phyloP scores from a whole-genome alignment of 2,329 filamentous ascomycete genomes.

The Zymoseptoria passerinii region DNA sequence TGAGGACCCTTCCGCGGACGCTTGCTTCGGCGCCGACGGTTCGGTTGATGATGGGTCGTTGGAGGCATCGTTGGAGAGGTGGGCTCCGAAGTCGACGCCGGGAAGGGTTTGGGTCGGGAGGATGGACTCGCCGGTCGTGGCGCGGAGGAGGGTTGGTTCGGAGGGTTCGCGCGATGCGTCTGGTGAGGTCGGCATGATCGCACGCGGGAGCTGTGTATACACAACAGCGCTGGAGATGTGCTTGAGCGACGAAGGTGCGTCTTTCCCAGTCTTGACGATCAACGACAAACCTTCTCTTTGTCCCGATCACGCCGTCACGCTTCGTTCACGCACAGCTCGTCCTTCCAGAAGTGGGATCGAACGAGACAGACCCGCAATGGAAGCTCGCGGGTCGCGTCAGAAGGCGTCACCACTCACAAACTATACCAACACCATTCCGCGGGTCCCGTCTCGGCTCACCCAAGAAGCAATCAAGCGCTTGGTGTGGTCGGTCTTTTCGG shows the following conservation, averaged over 20 bases:
- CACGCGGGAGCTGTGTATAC: no score
- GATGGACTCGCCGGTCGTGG: conserved; percentile 7
- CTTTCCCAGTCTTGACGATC: not conserved
- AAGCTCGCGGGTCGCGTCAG: not conserved
- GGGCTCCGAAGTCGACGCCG: conserved; percentile 13
- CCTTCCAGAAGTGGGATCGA: not conserved
- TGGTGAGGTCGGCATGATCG: not conserved
- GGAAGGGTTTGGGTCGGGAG: conserved; percentile 12
- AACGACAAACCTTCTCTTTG: not conserved
- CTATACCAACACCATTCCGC: not conserved
- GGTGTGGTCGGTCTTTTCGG: not conserved
- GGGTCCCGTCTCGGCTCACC: not conserved
- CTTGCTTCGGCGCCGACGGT: not conserved
- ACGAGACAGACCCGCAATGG: not conserved
- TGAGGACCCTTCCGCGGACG: conserved; percentile 1
- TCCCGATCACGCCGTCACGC: not conserved
- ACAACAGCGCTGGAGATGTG: not conserved
- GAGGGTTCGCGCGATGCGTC: not conserved
- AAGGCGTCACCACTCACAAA: not conserved
- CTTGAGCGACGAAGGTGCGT: not conserved
- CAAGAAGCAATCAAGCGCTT: not conserved
- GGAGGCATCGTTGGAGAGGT: not conserved
- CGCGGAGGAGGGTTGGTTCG: conserved; percentile 5
- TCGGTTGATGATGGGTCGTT: not conserved
- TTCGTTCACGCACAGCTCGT: not conserved